Percentiles rank a stretch among this genome's conserved stretches.
Conservation (phyloP, 2,329 filamentous ascomycete genomes). For the Colletotrichum lindemuthianum region DNA sequence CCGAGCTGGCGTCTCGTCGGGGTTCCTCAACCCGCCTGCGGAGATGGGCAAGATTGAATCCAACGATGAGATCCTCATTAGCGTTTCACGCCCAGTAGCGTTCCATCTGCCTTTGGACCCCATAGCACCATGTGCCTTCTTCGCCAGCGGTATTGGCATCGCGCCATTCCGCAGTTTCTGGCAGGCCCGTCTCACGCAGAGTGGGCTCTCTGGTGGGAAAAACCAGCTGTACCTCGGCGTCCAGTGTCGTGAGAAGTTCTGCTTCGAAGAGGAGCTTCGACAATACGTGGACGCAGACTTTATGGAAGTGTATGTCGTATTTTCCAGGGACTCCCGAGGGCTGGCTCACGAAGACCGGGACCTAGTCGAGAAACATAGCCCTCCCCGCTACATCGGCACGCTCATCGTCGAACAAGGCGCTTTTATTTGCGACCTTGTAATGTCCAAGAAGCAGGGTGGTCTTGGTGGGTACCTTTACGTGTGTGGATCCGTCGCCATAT, state of each 20-base stretch:
- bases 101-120: slow-evolving; percentile 63
- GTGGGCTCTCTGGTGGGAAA: slow-evolving; percentile 49
- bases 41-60: slow-evolving; percentile 48
- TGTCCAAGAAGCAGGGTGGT: slow-evolving; percentile 66
- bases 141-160: slow-evolving; percentile 64
- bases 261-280: slow-evolving; percentile 59
- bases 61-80: slow-evolving; percentile 61
- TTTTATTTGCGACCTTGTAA: slow-evolving; percentile 62
- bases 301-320: slow-evolving; percentile 63
- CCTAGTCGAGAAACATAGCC: slow-evolving; percentile 59
- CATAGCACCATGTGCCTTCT: slow-evolving; percentile 62
- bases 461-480: slow-evolving; percentile 44
- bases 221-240: slow-evolving; percentile 63
- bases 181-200: slow-evolving; percentile 53
- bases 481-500: slow-evolving; percentile 47
- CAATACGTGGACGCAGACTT: slow-evolving; percentile 56
- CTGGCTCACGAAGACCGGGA: slow-evolving; percentile 57
- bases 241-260: slow-evolving; percentile 62
- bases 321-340: slow-evolving; percentile 60
- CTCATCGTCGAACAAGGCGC: slow-evolving; percentile 62
- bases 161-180: slow-evolving; percentile 65
- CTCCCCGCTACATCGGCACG: slow-evolving; percentile 62
- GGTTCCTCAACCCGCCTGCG: slow-evolving; percentile 61
- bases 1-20: slow-evolving; percentile 60
- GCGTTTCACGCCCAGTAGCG: slow-evolving; percentile 60